These are phyloP conservation scores for Leccinum insigne DNA, from an alignment of 1,284 basidiomycete species.

Conservation along the genomic window DNA sequence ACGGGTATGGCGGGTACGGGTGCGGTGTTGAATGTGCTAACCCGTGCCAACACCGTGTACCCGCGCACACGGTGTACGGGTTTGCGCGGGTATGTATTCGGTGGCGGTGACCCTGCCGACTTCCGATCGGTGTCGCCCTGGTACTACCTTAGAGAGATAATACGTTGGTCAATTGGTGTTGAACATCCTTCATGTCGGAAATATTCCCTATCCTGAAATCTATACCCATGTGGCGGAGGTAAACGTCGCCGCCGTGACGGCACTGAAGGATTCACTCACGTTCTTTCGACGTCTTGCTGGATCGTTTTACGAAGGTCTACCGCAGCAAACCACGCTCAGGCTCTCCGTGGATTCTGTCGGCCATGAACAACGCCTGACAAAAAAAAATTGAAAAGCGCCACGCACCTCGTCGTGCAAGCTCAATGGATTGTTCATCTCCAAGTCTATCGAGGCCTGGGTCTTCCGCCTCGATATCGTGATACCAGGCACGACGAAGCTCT, in stretches of 20 bases:
- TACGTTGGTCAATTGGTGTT: slow-evolving; percentile 80
- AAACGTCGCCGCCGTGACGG: slow-evolving; percentile 2
- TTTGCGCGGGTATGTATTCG: no score
- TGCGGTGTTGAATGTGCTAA: no score
- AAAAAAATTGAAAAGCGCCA: slow-evolving; percentile 4
- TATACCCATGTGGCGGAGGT: slow-evolving; percentile 29
- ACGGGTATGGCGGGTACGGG: no score
- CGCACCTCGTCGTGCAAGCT: slow-evolving; percentile 79
- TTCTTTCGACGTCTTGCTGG: slow-evolving; percentile 89
- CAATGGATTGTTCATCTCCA: slow-evolving; percentile 83
- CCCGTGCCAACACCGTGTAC: no score
- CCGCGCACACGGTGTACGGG: no score
- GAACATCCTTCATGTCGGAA: slow-evolving; percentile 74
- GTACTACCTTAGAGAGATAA: slow-evolving; percentile 65
- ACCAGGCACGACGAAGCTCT: slow-evolving; percentile 59
- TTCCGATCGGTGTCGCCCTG: no score
- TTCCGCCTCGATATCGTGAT: slow-evolving; percentile 40
- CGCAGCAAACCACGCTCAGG: slow-evolving; percentile 76
- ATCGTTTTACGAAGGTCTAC: slow-evolving; percentile 88
- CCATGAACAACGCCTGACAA: slow-evolving; percentile 9
- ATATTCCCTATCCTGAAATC: slow-evolving; percentile 90
- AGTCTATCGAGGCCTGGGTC: slow-evolving; percentile 40
- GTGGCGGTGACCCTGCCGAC: no score
- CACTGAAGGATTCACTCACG: slow-evolving; percentile 48
- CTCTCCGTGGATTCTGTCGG: slow-evolving; percentile 83